Evolutionary conservation across 164 flowering plant species (phyloP), one percentile per base, ranked within the genome.

Genomic region (Vitis labrusca): DNA sequence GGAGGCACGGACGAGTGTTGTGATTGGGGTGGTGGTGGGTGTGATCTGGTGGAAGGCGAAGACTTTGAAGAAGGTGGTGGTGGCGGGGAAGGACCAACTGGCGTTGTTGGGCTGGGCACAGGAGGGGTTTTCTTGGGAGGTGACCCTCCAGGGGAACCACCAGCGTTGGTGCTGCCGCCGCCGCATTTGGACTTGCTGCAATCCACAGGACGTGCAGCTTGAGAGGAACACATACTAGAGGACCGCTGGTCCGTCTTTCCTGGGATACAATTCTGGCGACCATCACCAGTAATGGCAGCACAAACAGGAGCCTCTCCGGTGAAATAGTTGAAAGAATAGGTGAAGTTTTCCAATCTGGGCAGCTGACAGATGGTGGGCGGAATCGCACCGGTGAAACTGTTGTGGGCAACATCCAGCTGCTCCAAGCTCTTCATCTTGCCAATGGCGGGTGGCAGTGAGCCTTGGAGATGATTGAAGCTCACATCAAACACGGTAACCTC

Each of bases 381-480:
- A 2, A 92, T 77, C 17, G 55, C 82, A 0, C 97, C 97, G 1
- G 89, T 85, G 65, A 92, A 78, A 2, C 67, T 60, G 64, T 92
- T 92, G 68, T 89, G 93, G 1, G 90, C 96, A 23, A 92, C 88
- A 60, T 92, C 66, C 1, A 92, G 79, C 82, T 92, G 91, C 81
- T 92, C 94, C 74, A 91, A 9, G 63, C 84, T 86, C 82, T 71
- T 75, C 92, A 91, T 83, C 0, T 64, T 23, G 0, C 88, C 84
- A 9, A 91, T 78, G 44, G 67, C 15, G 0, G 63, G 32, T 0
- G 94, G 96, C 17, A 92, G 61, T 0, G 89, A 67, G 9, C 98
- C 98, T 16, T 77, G 80, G 2, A 92, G 72, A 3, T 70, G 50
- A 61, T 92, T 92, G 76, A 81, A 91, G 74, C 98, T 87, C 7